These are phyloP conservation scores for Ambrosia hybrid DNA, from an alignment of 140 eudicot genomes.

Conservation along the genomic window DNA sequence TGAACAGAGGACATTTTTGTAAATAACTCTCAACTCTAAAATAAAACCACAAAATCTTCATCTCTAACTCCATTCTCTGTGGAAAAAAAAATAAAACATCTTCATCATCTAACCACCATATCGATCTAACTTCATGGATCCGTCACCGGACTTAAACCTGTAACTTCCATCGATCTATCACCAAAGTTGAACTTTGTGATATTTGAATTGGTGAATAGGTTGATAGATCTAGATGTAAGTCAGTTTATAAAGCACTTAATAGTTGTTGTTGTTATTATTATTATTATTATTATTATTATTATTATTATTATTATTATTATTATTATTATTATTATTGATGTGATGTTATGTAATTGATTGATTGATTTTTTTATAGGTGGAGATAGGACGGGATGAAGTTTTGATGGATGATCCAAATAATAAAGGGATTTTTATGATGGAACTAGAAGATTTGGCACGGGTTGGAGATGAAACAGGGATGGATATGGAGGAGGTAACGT, in stretches of 20 bases:
- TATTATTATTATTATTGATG: background rate
- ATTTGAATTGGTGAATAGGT: slow-evolving; percentile 42
- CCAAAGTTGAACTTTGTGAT: slow-evolving; percentile 43
- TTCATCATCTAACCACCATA: no score
- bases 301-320: no score
- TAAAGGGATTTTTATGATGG: no score
- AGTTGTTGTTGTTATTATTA: no score
- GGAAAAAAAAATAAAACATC: no score
- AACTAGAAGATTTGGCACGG: slow-evolving; percentile 25
- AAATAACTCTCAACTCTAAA: no score
- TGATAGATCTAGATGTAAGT: slow-evolving; percentile 65
- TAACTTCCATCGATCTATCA: no score
- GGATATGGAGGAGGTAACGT: slow-evolving; percentile 61
- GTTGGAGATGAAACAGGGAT: slow-evolving; percentile 41
- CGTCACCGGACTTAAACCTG: no score
- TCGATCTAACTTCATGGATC: no score
- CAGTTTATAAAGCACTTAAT: background rate
- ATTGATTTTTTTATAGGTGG: slow-evolving; percentile 54
- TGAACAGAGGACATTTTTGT: no score
- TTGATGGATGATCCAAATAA: slow-evolving; percentile 4
- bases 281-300: background rate
- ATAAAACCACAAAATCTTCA: no score
- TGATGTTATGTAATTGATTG: slow-evolving; percentile 11
- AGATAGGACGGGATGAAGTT: slow-evolving; percentile 86
- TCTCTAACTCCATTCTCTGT: no score